phyloP scores from a whole-genome alignment of 768 basidiomycete genomes.

The Rhodosporidiobolus sp. region DNA sequence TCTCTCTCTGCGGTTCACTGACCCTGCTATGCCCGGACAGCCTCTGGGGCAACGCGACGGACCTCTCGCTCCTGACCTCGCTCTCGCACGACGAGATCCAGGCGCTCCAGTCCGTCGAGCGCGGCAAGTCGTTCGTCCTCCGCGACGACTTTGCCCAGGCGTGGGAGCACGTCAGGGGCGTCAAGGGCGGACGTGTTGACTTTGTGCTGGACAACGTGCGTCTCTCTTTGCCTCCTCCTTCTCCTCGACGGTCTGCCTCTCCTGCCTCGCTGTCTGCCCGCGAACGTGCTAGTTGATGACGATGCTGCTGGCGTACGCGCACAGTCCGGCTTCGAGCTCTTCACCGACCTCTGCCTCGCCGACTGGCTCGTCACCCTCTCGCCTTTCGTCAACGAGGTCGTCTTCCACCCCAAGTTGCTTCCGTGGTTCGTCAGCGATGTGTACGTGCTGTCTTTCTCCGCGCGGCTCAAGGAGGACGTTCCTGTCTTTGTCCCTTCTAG shows the following conservation, averaged over 20 bases:
- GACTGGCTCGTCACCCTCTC: slow-evolving; percentile 90
- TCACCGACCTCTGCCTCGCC: slow-evolving; percentile 88
- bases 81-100: slow-evolving; percentile 77
- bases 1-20: background rate
- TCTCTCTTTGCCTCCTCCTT: background rate
- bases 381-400: slow-evolving; percentile 71
- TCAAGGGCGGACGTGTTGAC: slow-evolving; percentile 64
- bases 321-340: slow-evolving; percentile 89
- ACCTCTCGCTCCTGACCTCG: slow-evolving; percentile 84
- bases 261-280: background rate
- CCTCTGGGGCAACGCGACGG: slow-evolving; percentile 93
- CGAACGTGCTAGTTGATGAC: background rate
- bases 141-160: slow-evolving; percentile 72
- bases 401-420: slow-evolving; percentile 91
- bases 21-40: background rate
- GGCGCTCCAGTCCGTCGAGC: slow-evolving; percentile 71
- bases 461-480: background rate
- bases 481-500: background rate
- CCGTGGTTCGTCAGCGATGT: slow-evolving; percentile 87
- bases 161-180: slow-evolving; percentile 66
- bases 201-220: slow-evolving; percentile 77
- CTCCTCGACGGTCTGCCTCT: background rate
- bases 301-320: background rate
- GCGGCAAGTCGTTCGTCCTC: slow-evolving; percentile 73
- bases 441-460: slow-evolving; percentile 1